Base-by-base conservation (phyloP, 805 yeast genomes). In the Yarrowia sp. region DNA sequence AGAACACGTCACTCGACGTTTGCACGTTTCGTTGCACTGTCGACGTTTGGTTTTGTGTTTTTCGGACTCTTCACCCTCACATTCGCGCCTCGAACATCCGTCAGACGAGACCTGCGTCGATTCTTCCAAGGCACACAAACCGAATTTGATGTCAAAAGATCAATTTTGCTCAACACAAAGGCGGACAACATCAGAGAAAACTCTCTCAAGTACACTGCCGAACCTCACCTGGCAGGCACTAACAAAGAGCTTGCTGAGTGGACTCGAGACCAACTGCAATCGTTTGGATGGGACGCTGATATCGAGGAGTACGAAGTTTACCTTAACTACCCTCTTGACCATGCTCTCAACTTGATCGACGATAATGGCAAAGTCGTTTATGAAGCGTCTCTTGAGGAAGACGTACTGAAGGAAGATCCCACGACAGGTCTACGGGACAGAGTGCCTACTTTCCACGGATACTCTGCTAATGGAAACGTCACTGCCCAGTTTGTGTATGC, bases 11-110 rank as follows among this genome's bases (percentile, higher is more conserved):
- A 51, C 18, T 51, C 58, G 42, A 51, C 58, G 31, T 35, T 51
- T 13, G 41, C 58, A 12, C 61, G 61, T 9, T 55, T 55, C 21
- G 47, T 39, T 4, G 61, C 61, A 2, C 61, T 55, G 21, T 38
- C 65, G 19, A 33, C 62, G 1, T 33, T 83, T 21, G 88, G 89
- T 1, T 64, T 84, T 1, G 60, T 78, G 2, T 82, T 84, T 49
- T 73, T 84, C 33, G 68, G 83, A 14, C 76, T 81, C 2, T 84
- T 88, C 69, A 82, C 88, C 39, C 76, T 89, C 55, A 82, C 86
- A 0, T 91, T 91, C 70, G 76, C 90, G 14, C 97, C 97, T 1
- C 73, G 97, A 63, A 89, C 97, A 1, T 88, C 96, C 1, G 75
- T 90, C 18, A 83, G 87, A 55, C 76, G 96, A 66, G 97, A 92